Percentiles rank a stretch among this genome's conserved stretches.
These are phyloP conservation scores for Maudiozyma barnettii DNA, from an alignment of 805 yeast genomes.

Conservation along the genomic window DNA sequence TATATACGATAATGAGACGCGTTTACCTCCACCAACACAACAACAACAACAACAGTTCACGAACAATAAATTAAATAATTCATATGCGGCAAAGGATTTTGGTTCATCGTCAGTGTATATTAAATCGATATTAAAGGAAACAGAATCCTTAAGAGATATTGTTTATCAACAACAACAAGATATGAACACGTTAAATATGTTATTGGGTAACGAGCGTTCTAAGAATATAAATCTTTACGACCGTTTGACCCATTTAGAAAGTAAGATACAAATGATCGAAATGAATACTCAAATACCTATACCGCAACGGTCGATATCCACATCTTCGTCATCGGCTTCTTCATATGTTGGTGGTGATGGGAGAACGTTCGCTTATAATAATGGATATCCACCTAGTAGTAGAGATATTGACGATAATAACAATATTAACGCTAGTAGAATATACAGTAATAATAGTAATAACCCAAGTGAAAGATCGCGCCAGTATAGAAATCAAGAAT, in stretches of 20 bases:
- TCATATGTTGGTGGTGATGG: no score
- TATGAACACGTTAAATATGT: slow-evolving; percentile 12
- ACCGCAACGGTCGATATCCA: background rate
- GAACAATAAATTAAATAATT: background rate
- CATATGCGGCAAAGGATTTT: background rate
- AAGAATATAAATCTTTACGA: slow-evolving; percentile 11
- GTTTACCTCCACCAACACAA: no score
- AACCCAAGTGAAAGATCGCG: background rate
- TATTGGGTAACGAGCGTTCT: slow-evolving; percentile 10
- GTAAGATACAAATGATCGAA: slow-evolving; percentile 4
- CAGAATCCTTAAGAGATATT: slow-evolving; percentile 11
- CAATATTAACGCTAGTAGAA: background rate
- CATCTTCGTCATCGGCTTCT: no score
- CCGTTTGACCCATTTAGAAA: slow-evolving; percentile 10
- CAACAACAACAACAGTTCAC: background rate
- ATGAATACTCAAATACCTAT: slow-evolving; percentile 5
- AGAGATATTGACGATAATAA: background rate
- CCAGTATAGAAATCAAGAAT: slow-evolving; percentile 1
- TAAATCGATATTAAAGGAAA: slow-evolving; percentile 8
- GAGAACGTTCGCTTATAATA: no score
- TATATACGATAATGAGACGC: background rate
- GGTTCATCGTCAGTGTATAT: background rate
- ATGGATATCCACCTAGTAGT: background rate
- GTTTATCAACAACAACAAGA: slow-evolving; percentile 17
- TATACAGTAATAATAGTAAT: background rate